Evolutionary conservation across 371 early-diverging fungal genomes (phyloP), one percentile per base, ranked within the genome.

Genomic region (Mucor racemosus): DNA sequence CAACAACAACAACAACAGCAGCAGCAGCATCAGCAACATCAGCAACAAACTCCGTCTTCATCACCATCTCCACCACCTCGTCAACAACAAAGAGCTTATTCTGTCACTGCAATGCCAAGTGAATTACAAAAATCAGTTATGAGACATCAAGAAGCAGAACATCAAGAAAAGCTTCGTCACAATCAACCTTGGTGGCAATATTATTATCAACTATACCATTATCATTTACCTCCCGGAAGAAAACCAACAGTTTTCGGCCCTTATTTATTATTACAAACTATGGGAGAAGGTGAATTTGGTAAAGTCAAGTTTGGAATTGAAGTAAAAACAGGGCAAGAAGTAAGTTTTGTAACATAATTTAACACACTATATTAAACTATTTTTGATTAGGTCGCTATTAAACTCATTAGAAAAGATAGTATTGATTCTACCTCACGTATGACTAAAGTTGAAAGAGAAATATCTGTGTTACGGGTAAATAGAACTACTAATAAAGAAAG

Each of bases 211-310:
- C 71, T 57, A 14, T 82, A 76, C 62, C 77, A 79, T 40, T 82
- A 82, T 58, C 76, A 78, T 39, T 75, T 78, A 46, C 80, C 80
- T n/a, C 76, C 76, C 14, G 78, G 78, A 11, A 74, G 82, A 68
- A 82, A 79, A 68, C 82, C 80, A 0, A 79, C 78, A n/a, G 89
- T 92, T 70, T 92, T 98, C 79, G 98, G 98, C 7, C 94, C 97
- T 60, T 99, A 99, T 79, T 88, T 92, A 17, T 81, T 99, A 48
- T 86, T 95, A 26, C 98, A 97, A 77, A 95, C 97, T 13, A 84
- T 99, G 14, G 99, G 99, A 60, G 98, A 95, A 79, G 99, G 99
- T 41, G 98, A 98, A 79, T 99, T 98, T 81, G 97, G 97, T 60
- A 97, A 98, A 78, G 99, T 99, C 70, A 98, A 99, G 74, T 88